Evolutionary conservation across 352 stramenopile genomes (phyloP).

Genomic region (Aphanomyces astaci): DNA sequence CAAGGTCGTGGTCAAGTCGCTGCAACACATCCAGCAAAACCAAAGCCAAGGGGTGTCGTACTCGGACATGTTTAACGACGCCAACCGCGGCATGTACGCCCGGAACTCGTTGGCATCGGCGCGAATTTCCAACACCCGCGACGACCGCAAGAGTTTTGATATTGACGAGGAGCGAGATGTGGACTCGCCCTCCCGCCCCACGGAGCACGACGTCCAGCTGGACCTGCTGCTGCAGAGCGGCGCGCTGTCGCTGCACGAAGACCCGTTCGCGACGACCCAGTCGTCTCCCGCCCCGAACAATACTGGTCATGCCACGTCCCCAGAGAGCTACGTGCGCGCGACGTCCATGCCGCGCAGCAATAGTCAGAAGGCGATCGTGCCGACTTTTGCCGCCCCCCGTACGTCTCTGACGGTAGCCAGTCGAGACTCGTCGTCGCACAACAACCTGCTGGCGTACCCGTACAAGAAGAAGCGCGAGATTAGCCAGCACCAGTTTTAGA

Average conservation of each 20-base stretch:
- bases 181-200: slow-evolving; percentile 28
- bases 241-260: neutral
- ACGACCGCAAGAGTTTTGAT: slow-evolving; percentile 68
- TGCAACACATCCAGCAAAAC: neutral
- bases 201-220: slow-evolving; percentile 18
- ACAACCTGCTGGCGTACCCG: slow-evolving; percentile 76
- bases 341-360: slow-evolving; percentile 58
- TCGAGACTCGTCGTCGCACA: slow-evolving; percentile 68
- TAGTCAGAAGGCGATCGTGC: slow-evolving; percentile 3
- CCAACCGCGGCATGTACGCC: slow-evolving; percentile 12
- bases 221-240: slow-evolving; percentile 26
- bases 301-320: slow-evolving; percentile 45
- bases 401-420: slow-evolving; percentile 34
- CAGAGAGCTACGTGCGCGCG: slow-evolving; percentile 61
- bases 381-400: slow-evolving; percentile 29
- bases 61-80: slow-evolving; percentile 22
- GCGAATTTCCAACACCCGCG: slow-evolving; percentile 13
- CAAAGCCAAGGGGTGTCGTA: slow-evolving; percentile 5
- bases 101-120: neutral
- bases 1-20: slow-evolving; percentile 15
- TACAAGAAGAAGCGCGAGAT: slow-evolving; percentile 51
- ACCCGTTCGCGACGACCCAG: no score
- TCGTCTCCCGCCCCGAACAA: slow-evolving; percentile 37
- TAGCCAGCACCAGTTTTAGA: slow-evolving; percentile 15
- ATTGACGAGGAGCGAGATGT: slow-evolving; percentile 43